These are phyloP conservation scores for Talaromyces amestolkiae DNA, from an alignment of 2,329 filamentous ascomycete species.

Conservation along the genomic window DNA sequence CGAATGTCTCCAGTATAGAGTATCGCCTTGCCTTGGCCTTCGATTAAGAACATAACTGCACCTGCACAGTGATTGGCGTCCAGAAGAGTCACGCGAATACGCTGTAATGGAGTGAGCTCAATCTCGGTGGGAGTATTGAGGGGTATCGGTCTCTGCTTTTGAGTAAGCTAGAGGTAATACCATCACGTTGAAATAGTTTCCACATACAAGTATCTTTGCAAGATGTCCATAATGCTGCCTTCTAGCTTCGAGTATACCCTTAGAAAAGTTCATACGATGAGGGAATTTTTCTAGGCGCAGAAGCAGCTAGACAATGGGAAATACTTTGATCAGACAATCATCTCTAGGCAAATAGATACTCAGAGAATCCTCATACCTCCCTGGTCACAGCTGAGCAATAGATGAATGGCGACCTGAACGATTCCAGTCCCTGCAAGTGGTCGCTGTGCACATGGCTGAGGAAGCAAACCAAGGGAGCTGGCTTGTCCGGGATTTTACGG, in stretches of 20 bases:
- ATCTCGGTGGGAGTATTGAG: constrained; percentile 75
- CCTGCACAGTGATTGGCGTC: constrained; percentile 92
- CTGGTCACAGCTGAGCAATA: constrained; percentile 85
- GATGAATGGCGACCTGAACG: constrained; percentile 73
- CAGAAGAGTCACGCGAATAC: constrained; percentile 78
- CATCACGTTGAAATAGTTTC: background rate
- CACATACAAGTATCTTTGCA: constrained; percentile 59
- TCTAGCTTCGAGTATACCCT: constrained; percentile 71
- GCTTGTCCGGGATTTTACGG: constrained; percentile 53
- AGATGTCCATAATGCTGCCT: constrained; percentile 76
- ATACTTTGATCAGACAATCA: background rate
- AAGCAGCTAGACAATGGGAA: constrained; percentile 53
- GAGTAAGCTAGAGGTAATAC: background rate
- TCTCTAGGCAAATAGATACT: background rate
- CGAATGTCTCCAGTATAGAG: constrained; percentile 89
- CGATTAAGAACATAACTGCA: constrained; percentile 88
- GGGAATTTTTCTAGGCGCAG: constrained; percentile 75
- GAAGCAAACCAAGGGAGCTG: constrained; percentile 75
- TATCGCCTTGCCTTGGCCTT: constrained; percentile 68
- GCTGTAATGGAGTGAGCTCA: constrained; percentile 66
- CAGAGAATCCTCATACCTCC: constrained; percentile 49
- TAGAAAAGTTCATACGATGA: constrained; percentile 76
- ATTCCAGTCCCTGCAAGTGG: constrained; percentile 78
- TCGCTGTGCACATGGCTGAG: constrained; percentile 92
- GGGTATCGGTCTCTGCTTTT: constrained; percentile 68